A percentile compares a stretch with the other conserved stretches of the same genome.
phyloP scores from a whole-genome alignment of 1,284 basidiomycete species.

The Coniferiporia weirii region DNA sequence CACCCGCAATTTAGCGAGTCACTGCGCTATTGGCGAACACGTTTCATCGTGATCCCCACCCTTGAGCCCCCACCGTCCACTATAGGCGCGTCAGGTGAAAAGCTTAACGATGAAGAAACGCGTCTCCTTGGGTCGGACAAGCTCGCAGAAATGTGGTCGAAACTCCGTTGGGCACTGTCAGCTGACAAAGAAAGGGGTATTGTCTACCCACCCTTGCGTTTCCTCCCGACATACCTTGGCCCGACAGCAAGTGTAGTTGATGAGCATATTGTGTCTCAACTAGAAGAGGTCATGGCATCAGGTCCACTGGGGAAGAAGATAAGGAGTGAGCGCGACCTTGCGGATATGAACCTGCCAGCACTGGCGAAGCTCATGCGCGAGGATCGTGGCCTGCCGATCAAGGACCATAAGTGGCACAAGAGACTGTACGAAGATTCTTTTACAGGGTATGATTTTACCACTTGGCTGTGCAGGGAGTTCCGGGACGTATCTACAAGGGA shows the following conservation, averaged over 20 bases:
- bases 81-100: constrained; percentile 60
- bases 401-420: constrained; percentile 72
- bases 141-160: constrained; percentile 83
- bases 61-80: constrained; percentile 56
- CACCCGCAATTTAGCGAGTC: constrained; percentile 69
- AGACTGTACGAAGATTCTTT: constrained; percentile 72
- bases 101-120: constrained; percentile 81
- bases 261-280: constrained; percentile 67
- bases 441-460: constrained; percentile 80
- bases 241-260: constrained; percentile 77
- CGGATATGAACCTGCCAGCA: constrained; percentile 50
- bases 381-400: constrained; percentile 71
- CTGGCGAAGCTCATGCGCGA: constrained; percentile 79
- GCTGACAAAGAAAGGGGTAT: constrained; percentile 46
- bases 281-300: constrained; percentile 68
- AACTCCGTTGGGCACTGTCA: constrained; percentile 67
- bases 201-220: constrained; percentile 53
- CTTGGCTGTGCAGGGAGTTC: constrained; percentile 84
- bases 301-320: constrained; percentile 73
- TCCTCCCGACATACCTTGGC: constrained; percentile 77
- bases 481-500: constrained; percentile 76
- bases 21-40: constrained; percentile 88
- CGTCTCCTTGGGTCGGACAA: constrained; percentile 88
- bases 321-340: constrained; percentile 67
- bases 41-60: constrained; percentile 92